A percentile compares a stretch with the other conserved stretches of the same genome.
Evolutionary conservation across 1,139 yeast genomes (phyloP).

Genomic region (Sugiyamaella neomexicana): DNA sequence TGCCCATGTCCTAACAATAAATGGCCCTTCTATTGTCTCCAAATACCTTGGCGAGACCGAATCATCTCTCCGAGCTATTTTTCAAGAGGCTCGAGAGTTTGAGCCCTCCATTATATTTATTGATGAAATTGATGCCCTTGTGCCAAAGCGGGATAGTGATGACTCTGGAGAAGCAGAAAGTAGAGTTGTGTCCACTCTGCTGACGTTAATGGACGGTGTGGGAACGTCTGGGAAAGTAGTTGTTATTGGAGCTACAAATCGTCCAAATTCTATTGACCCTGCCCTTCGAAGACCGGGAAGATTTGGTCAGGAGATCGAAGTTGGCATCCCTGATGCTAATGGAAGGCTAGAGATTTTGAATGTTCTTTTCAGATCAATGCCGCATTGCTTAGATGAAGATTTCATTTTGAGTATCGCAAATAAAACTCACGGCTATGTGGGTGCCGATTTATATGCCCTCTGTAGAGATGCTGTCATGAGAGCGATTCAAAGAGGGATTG

Average conservation of each 20-base stretch:
- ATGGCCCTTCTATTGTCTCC: constrained; percentile 90
- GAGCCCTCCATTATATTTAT: constrained; percentile 86
- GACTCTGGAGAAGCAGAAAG: constrained; percentile 89
- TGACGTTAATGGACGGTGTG: constrained; percentile 89
- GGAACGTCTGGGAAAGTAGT: constrained; percentile 69
- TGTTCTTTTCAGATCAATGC: constrained; percentile 66
- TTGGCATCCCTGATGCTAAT: constrained; percentile 95
- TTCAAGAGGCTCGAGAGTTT: constrained; percentile 76
- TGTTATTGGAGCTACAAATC: constrained; percentile 77
- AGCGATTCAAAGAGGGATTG: constrained; percentile 65
- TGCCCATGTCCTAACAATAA: constrained; percentile 81
- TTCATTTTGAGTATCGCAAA: constrained; percentile 62
- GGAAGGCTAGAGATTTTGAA: constrained; percentile 84
- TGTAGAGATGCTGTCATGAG: constrained; percentile 87
- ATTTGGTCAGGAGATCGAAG: constrained; percentile 92
- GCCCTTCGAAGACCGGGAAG: constrained; percentile 91
- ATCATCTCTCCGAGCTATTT: constrained; percentile 72
- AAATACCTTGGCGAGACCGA: constrained; percentile 95
- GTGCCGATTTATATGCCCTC: constrained; percentile 88
- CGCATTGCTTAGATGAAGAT: constrained; percentile 53
- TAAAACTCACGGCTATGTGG: constrained; percentile 95
- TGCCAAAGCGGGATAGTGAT: constrained; percentile 69
- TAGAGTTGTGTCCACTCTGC: constrained; percentile 82
- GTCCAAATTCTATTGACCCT: constrained; percentile 80
- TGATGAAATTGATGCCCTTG: constrained; percentile 91